Base-by-base conservation (phyloP, 306 rosid species). In the Quercus alba region DNA sequence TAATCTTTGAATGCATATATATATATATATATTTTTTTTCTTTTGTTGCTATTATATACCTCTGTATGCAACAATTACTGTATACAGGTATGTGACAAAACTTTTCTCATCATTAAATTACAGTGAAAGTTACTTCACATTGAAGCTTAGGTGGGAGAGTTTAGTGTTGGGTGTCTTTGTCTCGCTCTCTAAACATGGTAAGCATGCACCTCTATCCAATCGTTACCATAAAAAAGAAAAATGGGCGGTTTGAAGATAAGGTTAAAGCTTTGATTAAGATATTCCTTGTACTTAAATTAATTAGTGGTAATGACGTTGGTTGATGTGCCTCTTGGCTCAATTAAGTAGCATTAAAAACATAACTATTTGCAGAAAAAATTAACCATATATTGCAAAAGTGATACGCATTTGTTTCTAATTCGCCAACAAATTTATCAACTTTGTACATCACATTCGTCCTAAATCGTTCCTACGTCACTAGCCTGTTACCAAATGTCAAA, bases 171-270 rank as follows among this genome's bases (percentile, higher is more conserved):
- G 54, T 12, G 54, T 12, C 17, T 3, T 49, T 49, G 54, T 49
- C 54, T 49, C 1, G 54, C 54, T 49, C 1, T 49, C 54, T 49
- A 49, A 12, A 49, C 17, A 12, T 49, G 54, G 54, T 49, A 49
- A 12, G 15, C 54, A 10, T 12, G 54, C 54, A 11, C 54, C 54
- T 10, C 15, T 49, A 11, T 49, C 54, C 17, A 49, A 49, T 49
- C 54, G 1, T 8, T 8, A 11, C 54, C 1, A 49, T 49, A 1
- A 49, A 1, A 49, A 13, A 44, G 1, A 12, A 49, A 12, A 1
- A 26, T 26, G 54, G 54, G 54, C 54, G 54, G 54, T 49, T 49
- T 49, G 54, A 61, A 72, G 81, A 76, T 77, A 62, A 71, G 44
- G 59, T 71, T 38, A 19, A 54, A 35, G 46, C 46, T 15, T 23